A percentile compares a stretch with the other conserved stretches of the same genome.
phyloP scores from a whole-genome alignment of 495 filamentous ascomycete genomes.

The Penicillium soppii region DNA sequence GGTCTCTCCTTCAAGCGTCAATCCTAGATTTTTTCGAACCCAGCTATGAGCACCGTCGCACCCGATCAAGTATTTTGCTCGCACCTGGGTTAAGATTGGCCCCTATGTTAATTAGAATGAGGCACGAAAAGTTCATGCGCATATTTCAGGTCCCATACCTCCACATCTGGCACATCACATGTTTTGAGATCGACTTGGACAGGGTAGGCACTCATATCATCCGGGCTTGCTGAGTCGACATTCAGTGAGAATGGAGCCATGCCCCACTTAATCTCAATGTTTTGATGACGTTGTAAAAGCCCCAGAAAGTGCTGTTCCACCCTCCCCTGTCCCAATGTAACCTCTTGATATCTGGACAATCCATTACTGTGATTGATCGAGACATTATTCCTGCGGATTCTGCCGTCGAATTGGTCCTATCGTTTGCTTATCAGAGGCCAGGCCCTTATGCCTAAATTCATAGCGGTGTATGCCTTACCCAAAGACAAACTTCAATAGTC shows the following conservation, averaged over 20 bases:
- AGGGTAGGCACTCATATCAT: constrained; percentile 39
- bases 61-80: constrained; percentile 59
- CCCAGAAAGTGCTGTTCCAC: constrained; percentile 53
- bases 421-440: background rate
- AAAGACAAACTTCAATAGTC: constrained; percentile 37
- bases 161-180: background rate
- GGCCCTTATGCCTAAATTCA: background rate
- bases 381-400: background rate
- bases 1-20: constrained; percentile 20
- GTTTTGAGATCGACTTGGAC: constrained; percentile 12
- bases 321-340: constrained; percentile 50
- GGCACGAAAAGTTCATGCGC: background rate
- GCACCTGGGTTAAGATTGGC: background rate
- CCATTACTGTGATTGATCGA: constrained; percentile 3
- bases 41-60: constrained; percentile 62
- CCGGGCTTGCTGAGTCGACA: constrained; percentile 36
- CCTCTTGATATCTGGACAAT: constrained; percentile 49
- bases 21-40: constrained; percentile 52
- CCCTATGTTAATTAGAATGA: background rate
- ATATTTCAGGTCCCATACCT: constrained; percentile 11
- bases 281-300: constrained; percentile 31
- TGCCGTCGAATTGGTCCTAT: background rate
- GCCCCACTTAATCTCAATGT: constrained; percentile 34
- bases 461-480: constrained; percentile 13
- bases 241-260: constrained; percentile 38